These are phyloP conservation scores for Cystobasidiopsis lactophilus DNA, from an alignment of 768 basidiomycete species.

Conservation along the genomic window DNA sequence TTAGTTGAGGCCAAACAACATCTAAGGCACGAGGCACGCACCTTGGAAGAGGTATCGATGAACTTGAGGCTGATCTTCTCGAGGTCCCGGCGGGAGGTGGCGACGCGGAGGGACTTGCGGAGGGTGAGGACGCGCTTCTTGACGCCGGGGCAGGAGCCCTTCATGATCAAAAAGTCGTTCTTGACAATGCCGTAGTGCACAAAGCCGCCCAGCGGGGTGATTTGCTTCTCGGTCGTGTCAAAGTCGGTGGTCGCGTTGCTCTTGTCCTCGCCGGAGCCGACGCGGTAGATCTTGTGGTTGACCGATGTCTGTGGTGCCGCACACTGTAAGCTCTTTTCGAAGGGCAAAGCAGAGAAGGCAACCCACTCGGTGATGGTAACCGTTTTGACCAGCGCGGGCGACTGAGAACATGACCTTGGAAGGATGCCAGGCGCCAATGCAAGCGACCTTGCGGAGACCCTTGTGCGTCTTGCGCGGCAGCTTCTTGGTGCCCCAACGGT, in stretches of 20 bases:
- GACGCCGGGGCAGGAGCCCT: constrained; percentile 39
- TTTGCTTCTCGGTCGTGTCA: constrained; percentile 70
- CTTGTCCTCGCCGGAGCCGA: constrained; percentile 55
- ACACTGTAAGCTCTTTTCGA: too few species aligned
- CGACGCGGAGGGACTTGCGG: constrained; percentile 88
- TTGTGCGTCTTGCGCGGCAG: constrained; percentile 97
- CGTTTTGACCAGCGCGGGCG: constrained; percentile 86
- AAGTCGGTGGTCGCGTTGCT: constrained; percentile 79
- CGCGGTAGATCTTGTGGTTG: constrained; percentile 98
- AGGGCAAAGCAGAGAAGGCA: too few species aligned
- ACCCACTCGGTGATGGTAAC: too few species aligned
- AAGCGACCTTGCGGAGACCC: constrained; percentile 98
- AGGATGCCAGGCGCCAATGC: constrained; percentile 96
- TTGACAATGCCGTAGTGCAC: constrained; percentile 96
- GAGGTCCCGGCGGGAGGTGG: constrained; percentile 83
- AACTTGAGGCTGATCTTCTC: constrained; percentile 97
- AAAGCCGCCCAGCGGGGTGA: constrained; percentile 94
- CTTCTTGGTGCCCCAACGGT: constrained; percentile 99
- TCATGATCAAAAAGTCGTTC: constrained; percentile 94
- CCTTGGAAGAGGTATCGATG: constrained; percentile 95
- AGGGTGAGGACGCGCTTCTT: constrained; percentile 51
- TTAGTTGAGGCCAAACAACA: neutral
- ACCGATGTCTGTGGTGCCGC: constrained; percentile 72
- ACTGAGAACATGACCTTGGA: constrained; percentile 99
- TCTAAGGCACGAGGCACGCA: constrained; percentile 34